Evolutionary conservation across 495 filamentous ascomycete genomes (phyloP).

Genomic region (Aspergillus olivimuriae): DNA sequence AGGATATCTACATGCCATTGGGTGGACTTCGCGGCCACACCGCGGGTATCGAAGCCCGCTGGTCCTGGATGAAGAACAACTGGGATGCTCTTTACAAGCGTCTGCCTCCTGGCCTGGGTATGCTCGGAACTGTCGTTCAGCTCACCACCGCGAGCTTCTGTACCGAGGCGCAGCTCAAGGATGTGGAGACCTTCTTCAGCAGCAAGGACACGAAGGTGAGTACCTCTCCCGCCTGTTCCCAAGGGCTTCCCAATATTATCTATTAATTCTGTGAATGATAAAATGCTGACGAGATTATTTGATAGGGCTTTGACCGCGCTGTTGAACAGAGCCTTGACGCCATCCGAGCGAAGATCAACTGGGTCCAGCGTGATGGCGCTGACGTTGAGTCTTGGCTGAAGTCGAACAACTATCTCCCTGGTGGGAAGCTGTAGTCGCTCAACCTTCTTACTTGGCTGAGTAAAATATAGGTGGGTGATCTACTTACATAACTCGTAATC

Average conservation of each 20-base stretch:
- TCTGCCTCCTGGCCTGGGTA: constrained; percentile 68
- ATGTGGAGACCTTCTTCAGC: constrained; percentile 75
- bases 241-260: no score
- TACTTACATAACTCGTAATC: no score
- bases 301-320: constrained; percentile 51
- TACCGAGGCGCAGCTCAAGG: constrained; percentile 62
- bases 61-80: constrained; percentile 76
- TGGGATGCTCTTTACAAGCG: constrained; percentile 77
- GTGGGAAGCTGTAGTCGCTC: constrained; percentile 32
- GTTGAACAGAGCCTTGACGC: constrained; percentile 56
- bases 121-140: constrained; percentile 79
- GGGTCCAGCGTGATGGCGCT: constrained; percentile 54
- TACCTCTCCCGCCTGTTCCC: no score
- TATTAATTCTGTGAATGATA: no score
- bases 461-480: no score
- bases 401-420: constrained; percentile 46
- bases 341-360: constrained; percentile 53
- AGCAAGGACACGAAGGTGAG: constrained; percentile 69
- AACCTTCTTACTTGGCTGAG: no score
- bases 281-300: no score
- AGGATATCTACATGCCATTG: constrained; percentile 90
- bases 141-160: constrained; percentile 82
- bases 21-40: constrained; percentile 70
- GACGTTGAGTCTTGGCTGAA: constrained; percentile 58
- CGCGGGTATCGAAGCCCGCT: constrained; percentile 74